Base-by-base conservation (phyloP, 768 basidiomycete genomes). In the Agrocybe chaxingu region DNA sequence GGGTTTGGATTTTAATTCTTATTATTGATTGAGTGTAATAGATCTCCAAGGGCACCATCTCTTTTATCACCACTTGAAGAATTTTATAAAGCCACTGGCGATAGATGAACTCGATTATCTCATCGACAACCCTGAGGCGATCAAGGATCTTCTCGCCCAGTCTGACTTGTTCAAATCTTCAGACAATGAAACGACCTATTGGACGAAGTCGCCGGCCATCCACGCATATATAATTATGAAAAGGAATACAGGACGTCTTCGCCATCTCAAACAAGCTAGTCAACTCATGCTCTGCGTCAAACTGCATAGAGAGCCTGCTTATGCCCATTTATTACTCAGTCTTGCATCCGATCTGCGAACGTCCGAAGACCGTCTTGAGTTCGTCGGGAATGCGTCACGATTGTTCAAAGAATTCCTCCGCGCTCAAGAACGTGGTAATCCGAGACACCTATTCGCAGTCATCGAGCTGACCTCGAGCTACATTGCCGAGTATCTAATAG, bases 251-350 rank as follows among this genome's bases (percentile, higher is more conserved):
- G 19, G 34, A 3, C 24, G 24, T 40, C 16, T 18, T 7, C 11
- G 33, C 13, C 36, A 48, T 18, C 31, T 40, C 3, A 49, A 47
- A 32, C 9, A 49, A 24, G 47, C 47, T 3, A 42, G 37, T 9
- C 41, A 38, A 11, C 10, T 13, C 5, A n/a, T 56, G 13, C 5
- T 24, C 12, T 10, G 19, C 5, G 38, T 48, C 13, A 16, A 19
- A 16, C 39, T 56, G 12, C 42, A 48, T 12, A 36, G 41, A 11
- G 55, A 52, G 39, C 55, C 55, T n/a, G 55, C 45, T 11, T 44
- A 48, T 35, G 12, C 36, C 5, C 41, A 45, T n/a, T 45, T 48
- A 11, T 29, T 52, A 8, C 50, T 49, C 38, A 36, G 34, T 29
- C 37, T 52, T 13, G 50, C 44, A n/a, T 42, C 42, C 6, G 37